phyloP scores from a whole-genome alignment of 192 early-diverging fungal genomes.

The Allomyces arbusculus region DNA sequence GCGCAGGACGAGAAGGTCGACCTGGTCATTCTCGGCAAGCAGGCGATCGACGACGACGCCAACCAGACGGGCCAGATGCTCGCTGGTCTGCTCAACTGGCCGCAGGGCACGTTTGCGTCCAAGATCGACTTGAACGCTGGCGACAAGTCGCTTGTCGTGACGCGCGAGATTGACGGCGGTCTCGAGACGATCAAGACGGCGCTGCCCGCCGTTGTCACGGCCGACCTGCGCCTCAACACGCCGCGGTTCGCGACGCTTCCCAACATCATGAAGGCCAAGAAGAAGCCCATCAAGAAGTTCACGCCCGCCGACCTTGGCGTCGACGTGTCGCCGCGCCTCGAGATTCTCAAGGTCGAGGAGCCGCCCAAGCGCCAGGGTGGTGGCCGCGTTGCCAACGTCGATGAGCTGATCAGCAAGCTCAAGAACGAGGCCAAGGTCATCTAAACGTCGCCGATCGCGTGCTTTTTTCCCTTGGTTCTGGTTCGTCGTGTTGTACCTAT shows the following conservation, averaged over 20 bases:
- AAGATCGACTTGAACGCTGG: constrained; percentile 59
- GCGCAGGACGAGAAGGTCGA: constrained; percentile 79
- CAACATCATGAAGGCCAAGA: constrained; percentile 99
- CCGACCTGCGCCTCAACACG: constrained; percentile 85
- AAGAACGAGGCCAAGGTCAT: constrained; percentile 59
- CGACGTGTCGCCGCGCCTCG: constrained; percentile 60
- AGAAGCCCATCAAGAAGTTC: constrained; percentile 74
- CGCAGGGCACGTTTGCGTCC: constrained; percentile 93
- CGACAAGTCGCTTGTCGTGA: constrained; percentile 49
- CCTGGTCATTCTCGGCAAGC: constrained; percentile 90
- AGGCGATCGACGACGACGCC: constrained; percentile 96
- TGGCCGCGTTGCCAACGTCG: constrained; percentile 72
- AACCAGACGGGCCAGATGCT: constrained; percentile 98
- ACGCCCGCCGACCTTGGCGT: constrained; percentile 61
- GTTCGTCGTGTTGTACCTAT: too few relatives aligned
- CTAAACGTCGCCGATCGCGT: constrained; percentile 11
- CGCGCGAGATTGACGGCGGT: constrained; percentile 94
- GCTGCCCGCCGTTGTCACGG: constrained; percentile 84
- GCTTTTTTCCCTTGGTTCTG: too few relatives aligned
- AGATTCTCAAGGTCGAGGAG: constrained; percentile 77
- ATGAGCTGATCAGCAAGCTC: constrained; percentile 79
- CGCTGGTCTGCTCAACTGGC: constrained; percentile 80
- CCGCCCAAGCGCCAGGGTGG: constrained; percentile 85
- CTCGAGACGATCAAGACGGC: constrained; percentile 66
- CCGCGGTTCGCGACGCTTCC: constrained; percentile 86